Evolutionary conservation across 306 rosid species (phyloP), one percentile per base, ranked within the genome.

Genomic region (Rubus idaeus): DNA sequence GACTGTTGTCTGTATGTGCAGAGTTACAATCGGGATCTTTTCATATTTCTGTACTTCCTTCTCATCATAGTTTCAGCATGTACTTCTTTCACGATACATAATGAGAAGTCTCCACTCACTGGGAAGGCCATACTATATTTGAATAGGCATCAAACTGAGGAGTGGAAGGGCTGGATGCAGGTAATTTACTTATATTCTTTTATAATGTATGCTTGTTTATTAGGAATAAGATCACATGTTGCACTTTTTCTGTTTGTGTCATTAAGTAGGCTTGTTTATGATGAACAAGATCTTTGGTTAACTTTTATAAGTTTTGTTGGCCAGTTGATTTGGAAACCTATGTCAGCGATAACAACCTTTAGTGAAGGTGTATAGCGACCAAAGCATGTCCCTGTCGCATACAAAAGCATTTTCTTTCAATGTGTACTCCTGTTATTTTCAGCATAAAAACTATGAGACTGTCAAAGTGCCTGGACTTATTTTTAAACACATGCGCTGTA

Each of bases 91-190:
- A 95, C 80, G 75, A 80, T 86, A 83, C 96, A 92, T 80, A 80
- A 87, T 40, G 99, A 91, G 84, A 92, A 91, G 90, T 91, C 98
- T 67, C 92, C 97, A 3, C 52, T 89, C 26, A 85, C 97, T 35
- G 99, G 96, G 78, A 95, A 95, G 77, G 82, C 99, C 72, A 83
- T 95, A 17, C 98, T 89, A 71, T 95, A 89, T 84, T 81, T 95
- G 78, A 95, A 95, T 83, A 84, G 99, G 89, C 99, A 95, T 81
- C 99, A 95, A 88, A 95, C 99, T 69, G 99, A 92, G 87, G 99
- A 95, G 83, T 95, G 99, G 99, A 92, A 85, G 89, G 99, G 99
- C 50, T 95, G 99, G 97, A 95, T 92, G 99, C 99, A 95, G 97
- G 99, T 95, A 71, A 26, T 30, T 55, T 42, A 21, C 46, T 6